Base-by-base conservation (phyloP, 257 asterid genomes). In the Fraxinus anomala region DNA sequence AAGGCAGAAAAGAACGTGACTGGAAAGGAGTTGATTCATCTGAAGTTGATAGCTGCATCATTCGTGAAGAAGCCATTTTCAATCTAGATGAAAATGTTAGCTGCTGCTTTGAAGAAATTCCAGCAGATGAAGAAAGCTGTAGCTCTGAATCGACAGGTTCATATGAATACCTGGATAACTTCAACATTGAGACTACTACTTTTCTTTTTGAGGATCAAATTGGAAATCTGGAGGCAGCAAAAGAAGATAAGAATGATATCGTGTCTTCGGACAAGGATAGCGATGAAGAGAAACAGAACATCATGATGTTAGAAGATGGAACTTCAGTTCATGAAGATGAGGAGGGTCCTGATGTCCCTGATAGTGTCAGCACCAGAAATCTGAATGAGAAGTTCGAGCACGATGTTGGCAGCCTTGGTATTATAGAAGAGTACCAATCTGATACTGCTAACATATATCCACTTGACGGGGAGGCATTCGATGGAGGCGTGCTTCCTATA, bases 111-210 rank as follows among this genome's bases (percentile, higher is more conserved):
- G 81, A 78, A 78, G 88, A 82, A 76, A 23, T 74, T 73, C 65
- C 75, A 76, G 82, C 72, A 1, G 83, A 83, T 54, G 91, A 81
- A 71, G 85, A 79, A 70, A 77, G 84, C 54, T 54, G 83, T 21
- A 72, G 63, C 73, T 86, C 93, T 70, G 86, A 79, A 36, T 80
- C 79, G 54, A 75, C 67, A 37, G 83, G 63, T 73, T 84, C 77
- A 3, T 70, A 31, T 33, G 73, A 69, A 21, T 49, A 76, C 72
- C 75, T 63, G 66, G 75, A 80, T 68, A 79, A 63, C 33, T 72
- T 40, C 49, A 40, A 23, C 72, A 31, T 37, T 37, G 40, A 67
- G 37, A 24, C 68, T 26, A 26, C 28, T 61, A 30, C 76, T 66
- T 77, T 76, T 44, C 33, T 76, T 21, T 49, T 37, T 34, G 74